Base-by-base conservation (phyloP, 345 rosid species). In the Tarenaya hassleriana region DNA sequence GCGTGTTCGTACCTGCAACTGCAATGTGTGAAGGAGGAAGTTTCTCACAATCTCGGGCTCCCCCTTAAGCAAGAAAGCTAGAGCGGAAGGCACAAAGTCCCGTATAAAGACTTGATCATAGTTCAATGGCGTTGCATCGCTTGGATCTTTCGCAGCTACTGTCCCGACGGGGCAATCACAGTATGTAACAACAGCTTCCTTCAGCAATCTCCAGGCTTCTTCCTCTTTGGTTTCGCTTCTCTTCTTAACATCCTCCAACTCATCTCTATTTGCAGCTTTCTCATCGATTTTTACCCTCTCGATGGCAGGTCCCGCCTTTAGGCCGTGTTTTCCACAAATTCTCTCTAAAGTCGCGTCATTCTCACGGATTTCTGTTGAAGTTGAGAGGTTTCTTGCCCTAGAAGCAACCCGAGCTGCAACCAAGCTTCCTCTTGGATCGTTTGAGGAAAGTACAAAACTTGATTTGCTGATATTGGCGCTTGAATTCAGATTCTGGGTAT, bases 71-170 rank as follows among this genome's bases (percentile, higher is more conserved):
- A 92, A 49, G 69, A 85, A 92, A 12, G 96, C 98, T 17, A 92
- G 64, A 50, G 88, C 96, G 0, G 96, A 85, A 21, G 98, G 98
- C 55, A 88, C 77, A 39, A 92, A 88, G 65, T 92, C 98, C 0
- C 98, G 84, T 50, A 92, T 70, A 64, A 92, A 92, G 50, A 92
- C 96, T 67, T 92, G 98, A 73, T 92, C 98, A 39, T 92, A 92
- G 66, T 92, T 92, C 78, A 88, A 67, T 0, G 94, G 88, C 52
- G 53, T 69, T 47, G 87, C 67, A 64, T 66, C 58, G 7, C 81
- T 78, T 49, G 96, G 91, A 65, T 86, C 97, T 52, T 77, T 84
- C 48, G 97, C 94, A 68, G 97, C 95, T 68, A 90, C 75, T 1
- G 96, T 90, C 70, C 97, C 97, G 48, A 86, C 60, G 4, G 97